These are phyloP conservation scores for Plasmodium falciparum DNA, from an alignment of 169 alveolate species.

Conservation along the genomic window DNA sequence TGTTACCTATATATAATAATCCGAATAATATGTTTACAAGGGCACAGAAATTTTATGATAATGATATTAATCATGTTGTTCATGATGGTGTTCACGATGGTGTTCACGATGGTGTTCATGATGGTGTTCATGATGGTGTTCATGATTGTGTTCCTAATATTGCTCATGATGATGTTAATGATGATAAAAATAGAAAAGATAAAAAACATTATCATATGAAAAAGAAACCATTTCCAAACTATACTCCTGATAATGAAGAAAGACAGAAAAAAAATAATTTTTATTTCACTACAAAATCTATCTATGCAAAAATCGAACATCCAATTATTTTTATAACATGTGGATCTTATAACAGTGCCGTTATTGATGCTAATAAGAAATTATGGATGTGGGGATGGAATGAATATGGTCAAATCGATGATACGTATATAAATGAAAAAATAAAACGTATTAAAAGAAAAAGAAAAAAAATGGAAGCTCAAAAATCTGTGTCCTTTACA, in stretches of 20 bases:
- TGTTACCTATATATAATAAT: slow-evolving; percentile 8
- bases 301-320: slow-evolving; percentile 35
- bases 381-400: slow-evolving; percentile 76
- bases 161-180: not conserved
- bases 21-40: not conserved
- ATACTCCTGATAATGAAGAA: not conserved
- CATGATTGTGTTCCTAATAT: not conserved
- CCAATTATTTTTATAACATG: slow-evolving; percentile 47
- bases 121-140: not conserved
- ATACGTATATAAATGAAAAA: slow-evolving; percentile 16
- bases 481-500: not conserved
- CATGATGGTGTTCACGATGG: not conserved
- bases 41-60: not conserved
- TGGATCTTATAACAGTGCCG: slow-evolving; percentile 39
- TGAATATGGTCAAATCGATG: slow-evolving; percentile 44
- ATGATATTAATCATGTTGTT: not conserved
- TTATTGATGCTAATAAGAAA: slow-evolving; percentile 35
- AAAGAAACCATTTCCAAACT: no score
- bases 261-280: slow-evolving; percentile 10
- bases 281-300: slow-evolving; percentile 8
- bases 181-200: no score
- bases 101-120: not conserved
- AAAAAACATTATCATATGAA: no score
- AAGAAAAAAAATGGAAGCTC: not conserved
- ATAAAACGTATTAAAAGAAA: slow-evolving; percentile 5